Conservation (phyloP, 345 rosid genomes). For the Theobroma cacao region DNA sequence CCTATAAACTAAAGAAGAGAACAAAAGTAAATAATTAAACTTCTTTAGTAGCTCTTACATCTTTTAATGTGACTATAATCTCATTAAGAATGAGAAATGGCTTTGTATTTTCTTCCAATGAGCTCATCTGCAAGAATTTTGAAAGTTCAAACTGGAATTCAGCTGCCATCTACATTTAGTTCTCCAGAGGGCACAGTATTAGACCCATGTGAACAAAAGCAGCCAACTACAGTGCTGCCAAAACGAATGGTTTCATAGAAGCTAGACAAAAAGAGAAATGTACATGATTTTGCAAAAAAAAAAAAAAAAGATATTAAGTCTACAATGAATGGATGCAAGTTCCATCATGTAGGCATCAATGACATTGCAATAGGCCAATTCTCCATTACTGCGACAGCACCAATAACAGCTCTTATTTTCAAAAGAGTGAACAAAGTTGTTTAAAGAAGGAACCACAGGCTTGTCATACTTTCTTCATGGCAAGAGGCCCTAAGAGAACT, state of each 20-base stretch:
- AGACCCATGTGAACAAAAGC: not conserved
- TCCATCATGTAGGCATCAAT: not conserved
- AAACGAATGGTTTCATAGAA: not conserved
- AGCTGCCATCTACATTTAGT: not conserved
- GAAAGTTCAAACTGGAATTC: conserved; percentile 12
- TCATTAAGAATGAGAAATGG: conserved; percentile 87
- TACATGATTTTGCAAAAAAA: not conserved
- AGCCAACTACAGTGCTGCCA: not conserved
- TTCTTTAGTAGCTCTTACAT: conserved; percentile 48
- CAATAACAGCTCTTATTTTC: not conserved
- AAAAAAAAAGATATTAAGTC: not conserved
- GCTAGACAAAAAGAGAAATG: not conserved
- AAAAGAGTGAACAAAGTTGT: not conserved
- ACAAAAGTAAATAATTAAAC: conserved; percentile 8
- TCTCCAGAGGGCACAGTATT: not conserved
- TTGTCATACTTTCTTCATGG: not conserved
- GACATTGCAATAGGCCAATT: not conserved
- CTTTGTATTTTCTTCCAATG: conserved; percentile 68
- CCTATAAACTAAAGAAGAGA: not conserved
- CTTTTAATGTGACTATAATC: conserved; percentile 78
- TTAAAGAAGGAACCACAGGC: not conserved
- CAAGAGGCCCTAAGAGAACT: not conserved
- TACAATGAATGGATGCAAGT: not conserved
- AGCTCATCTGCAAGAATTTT: conserved; percentile 49
- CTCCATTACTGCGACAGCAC: not conserved